A percentile compares a stretch with the other conserved stretches of the same genome.
These are phyloP conservation scores for Tricholoma saponaceum DNA, from an alignment of 768 basidiomycete genomes.

Conservation along the genomic window DNA sequence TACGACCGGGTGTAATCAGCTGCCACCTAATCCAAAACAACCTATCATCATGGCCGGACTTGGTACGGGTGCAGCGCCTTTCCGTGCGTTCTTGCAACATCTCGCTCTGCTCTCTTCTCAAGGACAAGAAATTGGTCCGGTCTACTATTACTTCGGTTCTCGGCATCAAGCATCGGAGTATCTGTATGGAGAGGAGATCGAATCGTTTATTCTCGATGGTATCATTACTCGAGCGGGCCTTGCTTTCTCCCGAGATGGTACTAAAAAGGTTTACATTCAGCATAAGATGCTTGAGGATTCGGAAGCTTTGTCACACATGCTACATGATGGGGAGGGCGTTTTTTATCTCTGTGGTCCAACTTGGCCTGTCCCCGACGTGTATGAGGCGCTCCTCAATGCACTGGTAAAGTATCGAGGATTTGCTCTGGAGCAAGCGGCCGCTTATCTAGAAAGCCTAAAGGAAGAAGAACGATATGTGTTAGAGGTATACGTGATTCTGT, in stretches of 20 bases:
- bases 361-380: conserved; percentile 99
- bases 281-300: conserved; percentile 97
- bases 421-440: conserved; percentile 63
- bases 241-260: conserved; percentile 93
- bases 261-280: conserved; percentile 96
- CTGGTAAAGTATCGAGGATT: conserved; percentile 68
- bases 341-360: conserved; percentile 99
- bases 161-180: conserved; percentile 95
- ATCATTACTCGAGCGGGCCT: conserved; percentile 88
- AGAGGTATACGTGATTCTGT: conserved; percentile 53
- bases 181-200: conserved; percentile 94
- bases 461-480: conserved; percentile 97
- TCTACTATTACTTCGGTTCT: conserved; percentile 98
- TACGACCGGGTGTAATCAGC: conserved; percentile 33
- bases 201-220: conserved; percentile 84
- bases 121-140: conserved; percentile 80
- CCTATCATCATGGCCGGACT: conserved; percentile 99
- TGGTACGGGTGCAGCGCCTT: conserved; percentile 97
- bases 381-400: conserved; percentile 84
- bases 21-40: conserved; percentile 79
- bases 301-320: conserved; percentile 65
- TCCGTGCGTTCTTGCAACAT: conserved; percentile 98
- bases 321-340: conserved; percentile 69
- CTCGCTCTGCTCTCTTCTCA: conserved; percentile 78
- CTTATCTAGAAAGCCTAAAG: conserved; percentile 84